Conservation (phyloP, 352 stramenopile species). For the Pythium utonaiense region DNA sequence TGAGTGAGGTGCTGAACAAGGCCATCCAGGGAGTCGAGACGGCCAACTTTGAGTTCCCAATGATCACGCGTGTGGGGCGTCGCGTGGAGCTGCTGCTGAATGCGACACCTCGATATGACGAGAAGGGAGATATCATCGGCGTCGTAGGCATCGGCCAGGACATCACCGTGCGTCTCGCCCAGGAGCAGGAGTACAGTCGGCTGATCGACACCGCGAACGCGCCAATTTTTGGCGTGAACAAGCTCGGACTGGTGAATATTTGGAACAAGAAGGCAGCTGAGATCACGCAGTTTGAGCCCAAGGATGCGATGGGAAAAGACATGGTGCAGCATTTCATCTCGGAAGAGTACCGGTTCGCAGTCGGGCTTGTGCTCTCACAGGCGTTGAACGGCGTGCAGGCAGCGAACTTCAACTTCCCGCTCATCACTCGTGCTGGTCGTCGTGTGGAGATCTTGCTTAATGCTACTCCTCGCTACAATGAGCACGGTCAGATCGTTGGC, state of each 20-base stretch:
- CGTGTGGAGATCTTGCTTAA: constrained; percentile 80
- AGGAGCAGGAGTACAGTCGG: constrained; percentile 85
- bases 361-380: constrained; percentile 63
- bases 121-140: constrained; percentile 75
- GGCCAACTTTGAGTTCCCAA: constrained; percentile 86
- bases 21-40: constrained; percentile 60
- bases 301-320: constrained; percentile 87
- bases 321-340: constrained; percentile 90
- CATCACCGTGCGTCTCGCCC: constrained; percentile 77
- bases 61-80: constrained; percentile 77
- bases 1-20: constrained; percentile 63
- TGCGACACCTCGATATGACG: constrained; percentile 75
- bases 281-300: constrained; percentile 82
- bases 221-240: constrained; percentile 86
- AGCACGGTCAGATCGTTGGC: constrained; percentile 68
- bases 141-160: constrained; percentile 83
- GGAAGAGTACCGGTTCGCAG: constrained; percentile 57
- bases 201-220: constrained; percentile 88
- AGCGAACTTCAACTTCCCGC: constrained; percentile 81
- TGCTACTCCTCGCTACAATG: constrained; percentile 70
- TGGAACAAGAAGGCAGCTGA: constrained; percentile 91
- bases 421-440: constrained; percentile 73
- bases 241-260: constrained; percentile 75
- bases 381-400: constrained; percentile 67
- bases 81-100: constrained; percentile 83